phyloP scores from a whole-genome alignment of 208 protist genomes.

The Trypanosoma boissoni region DNA sequence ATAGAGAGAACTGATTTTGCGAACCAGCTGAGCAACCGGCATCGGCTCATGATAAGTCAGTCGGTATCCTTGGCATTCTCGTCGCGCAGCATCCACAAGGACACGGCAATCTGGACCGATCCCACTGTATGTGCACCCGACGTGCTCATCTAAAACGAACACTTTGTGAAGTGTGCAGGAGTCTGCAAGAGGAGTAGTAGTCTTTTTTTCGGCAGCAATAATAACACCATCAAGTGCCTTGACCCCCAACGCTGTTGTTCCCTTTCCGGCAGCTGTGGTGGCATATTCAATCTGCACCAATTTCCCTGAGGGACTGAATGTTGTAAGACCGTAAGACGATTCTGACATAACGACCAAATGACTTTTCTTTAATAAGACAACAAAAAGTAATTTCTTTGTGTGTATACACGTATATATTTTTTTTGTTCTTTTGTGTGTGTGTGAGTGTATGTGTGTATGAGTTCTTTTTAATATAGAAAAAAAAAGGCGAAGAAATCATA shows the following conservation, averaged over 20 bases:
- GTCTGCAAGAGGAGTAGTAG: slow-evolving; percentile 94
- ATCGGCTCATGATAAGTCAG: slow-evolving; percentile 95
- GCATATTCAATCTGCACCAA: slow-evolving; percentile 99
- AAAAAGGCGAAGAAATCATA: too few species aligned
- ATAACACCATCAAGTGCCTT: slow-evolving; percentile 98
- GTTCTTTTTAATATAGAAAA: not conserved
- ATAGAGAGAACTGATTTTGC: slow-evolving; percentile 97
- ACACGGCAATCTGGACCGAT: slow-evolving; percentile 99
- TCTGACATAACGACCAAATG: slow-evolving; percentile 91
- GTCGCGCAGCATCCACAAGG: slow-evolving; percentile 94
- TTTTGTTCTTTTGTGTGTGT: not conserved
- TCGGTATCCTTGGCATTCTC: slow-evolving; percentile 95
- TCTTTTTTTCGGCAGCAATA: slow-evolving; percentile 99
- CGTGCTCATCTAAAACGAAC: slow-evolving; percentile 90
- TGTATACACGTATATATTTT: not conserved
- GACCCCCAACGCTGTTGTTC: slow-evolving; percentile 91
- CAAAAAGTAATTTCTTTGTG: not conserved
- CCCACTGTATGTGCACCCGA: slow-evolving; percentile 98
- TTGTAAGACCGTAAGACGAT: slow-evolving; percentile 98
- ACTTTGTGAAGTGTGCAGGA: slow-evolving; percentile 95
- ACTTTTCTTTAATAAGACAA: too few species aligned
- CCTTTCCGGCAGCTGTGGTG: slow-evolving; percentile 94
- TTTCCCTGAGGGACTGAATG: slow-evolving; percentile 99
- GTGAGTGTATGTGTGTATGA: not conserved
- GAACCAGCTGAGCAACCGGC: slow-evolving; percentile 95